Evolutionary conservation across 805 yeast genomes (phyloP), one percentile per base, ranked within the genome.

Genomic region (Metschnikowia rubicola): DNA sequence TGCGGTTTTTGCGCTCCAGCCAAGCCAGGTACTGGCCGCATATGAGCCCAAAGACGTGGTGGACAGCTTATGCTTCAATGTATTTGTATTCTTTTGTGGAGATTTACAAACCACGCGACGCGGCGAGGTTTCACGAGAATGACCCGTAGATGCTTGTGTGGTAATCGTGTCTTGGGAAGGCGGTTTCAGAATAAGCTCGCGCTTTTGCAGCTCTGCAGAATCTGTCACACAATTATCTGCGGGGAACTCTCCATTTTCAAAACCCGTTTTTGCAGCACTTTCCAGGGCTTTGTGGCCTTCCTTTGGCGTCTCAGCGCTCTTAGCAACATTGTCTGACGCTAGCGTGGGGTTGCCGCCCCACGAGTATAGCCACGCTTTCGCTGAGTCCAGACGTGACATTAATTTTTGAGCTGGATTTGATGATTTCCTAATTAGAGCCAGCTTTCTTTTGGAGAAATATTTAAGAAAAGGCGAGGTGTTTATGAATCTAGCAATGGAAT

Each of bases 1-100:
- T 7, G 46, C 41, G 29, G 51, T 35, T 17, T 37, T 53, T n/a
- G 55, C 32, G 30, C 53, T 44, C 69, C 68, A 64, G 28, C 55
- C 52, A 8, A 64, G 52, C 70, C 71, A 67, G 8, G n/a, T 39
- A 28, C 41, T 35, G 17, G 48, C 12, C 3, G 41, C 40, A 26
- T 44, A 44, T 11, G 65, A 50, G 5, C 60, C 56, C 8, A 65
- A 46, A 0, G 68, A 63, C 2, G 59, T 41, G 4, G 61, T 56
- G 3, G 68, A 63, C 5, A 60, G 34, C 35, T 61, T 62, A 21
- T 43, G 53, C 29, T 46, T 49, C 12, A 60, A 17, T 10, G 3
- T 19, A 21, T 39, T 39, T 8, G 34, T n/a, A 4, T 8, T 10
- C 8, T 29, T 30, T 8, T 30, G 33, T 7, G 11, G 33, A 10